Base-by-base conservation (phyloP, 2,329 filamentous ascomycete species). In the Diatrype stigma region DNA sequence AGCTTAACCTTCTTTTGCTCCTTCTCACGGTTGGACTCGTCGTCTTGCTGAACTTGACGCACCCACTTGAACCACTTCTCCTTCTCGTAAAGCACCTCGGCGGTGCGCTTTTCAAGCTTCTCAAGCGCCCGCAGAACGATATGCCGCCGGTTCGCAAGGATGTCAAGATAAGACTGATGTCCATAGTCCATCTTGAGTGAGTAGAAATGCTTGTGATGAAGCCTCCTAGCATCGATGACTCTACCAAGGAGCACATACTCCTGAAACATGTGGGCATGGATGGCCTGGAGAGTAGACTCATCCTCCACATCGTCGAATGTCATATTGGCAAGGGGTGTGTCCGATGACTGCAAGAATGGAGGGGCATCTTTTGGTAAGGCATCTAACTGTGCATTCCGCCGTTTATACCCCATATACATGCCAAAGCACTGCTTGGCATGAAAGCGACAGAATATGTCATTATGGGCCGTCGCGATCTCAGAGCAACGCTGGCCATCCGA, bases 61-160 rank as follows among this genome's bases (percentile, higher is more conserved):
- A 77, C 67, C 75, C 75, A 77, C n/a, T 65, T 62, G 55, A 70
- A 76, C 75, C 76, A 78, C 52, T 75, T 72, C 58, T 75, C 69
- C 51, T 72, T 67, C 51, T 70, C 62, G 56, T 75, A 76, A 42
- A 76, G 62, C 10, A 77, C 65, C 48, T 73, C 66, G 6, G 72
- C 69, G 12, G 64, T 71, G 17, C 73, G 68, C 42, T 67, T 69
- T 34, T 73, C 70, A 2, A 77, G 59, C 26, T 65, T 67, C 48
- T 76, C 73, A 5, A 78, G 61, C 14, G 73, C 72, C 11, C 60
- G 60, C 21, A 62, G 48, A 19, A 62, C 57, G 57, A 69, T 47
- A 58, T 60, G 48, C 63, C 69, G 50, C 57, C 67, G 54, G 65
- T 56, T 59, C n/a, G 60, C 49, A n/a, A 67, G 56, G 35, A 53